Evolutionary conservation across 129 eudicot species (phyloP), one percentile per base, ranked within the genome.

Genomic region (Gnaphalium uliginosum): DNA sequence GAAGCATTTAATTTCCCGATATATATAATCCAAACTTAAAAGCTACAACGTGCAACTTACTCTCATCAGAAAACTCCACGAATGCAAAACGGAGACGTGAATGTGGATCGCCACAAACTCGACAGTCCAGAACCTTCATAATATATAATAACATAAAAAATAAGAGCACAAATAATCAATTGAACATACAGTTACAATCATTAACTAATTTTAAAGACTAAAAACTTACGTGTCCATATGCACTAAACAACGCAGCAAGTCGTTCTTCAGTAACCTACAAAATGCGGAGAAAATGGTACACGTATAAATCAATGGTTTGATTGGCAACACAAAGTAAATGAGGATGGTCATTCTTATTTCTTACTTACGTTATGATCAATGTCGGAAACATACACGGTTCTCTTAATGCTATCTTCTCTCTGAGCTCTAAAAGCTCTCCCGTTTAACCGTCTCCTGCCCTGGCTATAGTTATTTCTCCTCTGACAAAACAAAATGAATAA

Each of bases 11-110:
- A 66, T 56, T 4, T 30, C 61, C 13, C 0, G 6, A 32, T 2
- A 18, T 15, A 13, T 57, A 21, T 53, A 56, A 29, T 71, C 35
- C 18, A 8, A 62, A 43, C 39, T n/a, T 56, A 39, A 29, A 56
- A 18, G 72, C 29, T 59, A 75, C 24, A 21, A 18, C 21, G 75
- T 83, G 95, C 77, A 90, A 89, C 98, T 82, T 86, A 94, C 98
- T 84, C 73, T 94, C 98, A 56, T 91, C 93, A 67, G 89, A 85
- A 84, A 89, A 94, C 84, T 94, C 98, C 26, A 94, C 98, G 57
- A 94, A 94, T 60, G 97, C 98, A 85, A 94, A 94, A 77, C 98
- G 98, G 65, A 90, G 97, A 75, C 96, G 96, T 69, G 98, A 94
- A 76, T 91, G 87, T 18, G 98, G 96, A 81, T 94, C 98, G 7